These are phyloP conservation scores for Linaria vulgaris DNA, from an alignment of 257 asterid genomes.

Conservation along the genomic window DNA sequence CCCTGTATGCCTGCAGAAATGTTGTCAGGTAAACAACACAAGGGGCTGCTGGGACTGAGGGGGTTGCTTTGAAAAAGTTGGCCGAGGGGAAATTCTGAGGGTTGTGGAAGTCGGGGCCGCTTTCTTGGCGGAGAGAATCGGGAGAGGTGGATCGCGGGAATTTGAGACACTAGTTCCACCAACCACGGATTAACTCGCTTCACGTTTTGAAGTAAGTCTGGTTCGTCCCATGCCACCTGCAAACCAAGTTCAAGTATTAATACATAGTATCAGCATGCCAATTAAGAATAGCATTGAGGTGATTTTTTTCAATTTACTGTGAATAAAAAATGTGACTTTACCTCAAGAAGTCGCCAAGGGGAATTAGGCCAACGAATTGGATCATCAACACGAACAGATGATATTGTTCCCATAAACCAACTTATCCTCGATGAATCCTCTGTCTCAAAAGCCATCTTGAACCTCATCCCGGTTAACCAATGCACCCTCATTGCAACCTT, in stretches of 20 bases:
- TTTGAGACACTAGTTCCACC: conserved; percentile 63
- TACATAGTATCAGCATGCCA: no score
- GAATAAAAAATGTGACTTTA: conserved; percentile 6
- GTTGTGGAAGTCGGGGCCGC: conserved; percentile 61
- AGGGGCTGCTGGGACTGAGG: conserved; percentile 70
- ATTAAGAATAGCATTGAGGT: no score
- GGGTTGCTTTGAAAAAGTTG: conserved; percentile 46
- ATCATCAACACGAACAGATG: conserved; percentile 42
- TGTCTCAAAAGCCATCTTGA: conserved; percentile 58
- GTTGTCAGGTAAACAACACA: conserved; percentile 57
- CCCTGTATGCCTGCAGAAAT: conserved; percentile 85
- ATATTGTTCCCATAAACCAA: conserved; percentile 57
- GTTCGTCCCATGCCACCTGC: conserved; percentile 82
- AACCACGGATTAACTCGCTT: conserved; percentile 81
- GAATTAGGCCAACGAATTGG: conserved; percentile 60
- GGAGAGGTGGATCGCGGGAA: conserved; percentile 51
- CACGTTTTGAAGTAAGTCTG: conserved; percentile 75
- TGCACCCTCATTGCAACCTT: conserved; percentile 45
- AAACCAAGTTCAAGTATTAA: conserved; percentile 2
- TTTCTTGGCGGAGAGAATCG: conserved; percentile 67
- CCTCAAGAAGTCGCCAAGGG: conserved; percentile 57
- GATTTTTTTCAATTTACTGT: not conserved
- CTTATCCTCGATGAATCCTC: conserved; percentile 56
- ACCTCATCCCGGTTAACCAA: conserved; percentile 58
- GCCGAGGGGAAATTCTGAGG: conserved; percentile 48